Percentiles rank a stretch among this genome's conserved stretches.
These are phyloP conservation scores for Trichocladium uniseriatum DNA, from an alignment of 495 filamentous ascomycete species.

Conservation along the genomic window DNA sequence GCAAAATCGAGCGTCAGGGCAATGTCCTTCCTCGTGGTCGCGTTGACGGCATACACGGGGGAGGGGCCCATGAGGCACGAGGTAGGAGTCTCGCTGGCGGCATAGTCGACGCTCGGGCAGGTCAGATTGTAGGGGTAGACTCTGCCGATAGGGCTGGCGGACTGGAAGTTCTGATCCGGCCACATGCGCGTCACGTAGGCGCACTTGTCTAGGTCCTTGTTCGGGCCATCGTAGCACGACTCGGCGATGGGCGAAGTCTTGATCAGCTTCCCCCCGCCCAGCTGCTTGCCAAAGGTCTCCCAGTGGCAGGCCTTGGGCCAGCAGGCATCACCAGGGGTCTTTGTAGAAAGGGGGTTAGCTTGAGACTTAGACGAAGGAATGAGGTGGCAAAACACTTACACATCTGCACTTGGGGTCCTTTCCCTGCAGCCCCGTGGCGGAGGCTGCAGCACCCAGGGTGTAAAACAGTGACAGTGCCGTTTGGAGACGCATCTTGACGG, in stretches of 20 bases:
- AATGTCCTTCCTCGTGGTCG: slow-evolving; percentile 36
- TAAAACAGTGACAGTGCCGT: slow-evolving; percentile 1
- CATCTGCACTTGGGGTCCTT: neutral
- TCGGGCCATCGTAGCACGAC: slow-evolving; percentile 11
- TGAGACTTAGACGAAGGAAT: neutral
- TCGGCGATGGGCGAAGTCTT: slow-evolving; percentile 4
- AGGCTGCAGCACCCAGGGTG: neutral
- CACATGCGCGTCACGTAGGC: slow-evolving; percentile 2
- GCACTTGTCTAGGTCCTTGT: slow-evolving; percentile 5
- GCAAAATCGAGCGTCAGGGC: slow-evolving; percentile 44
- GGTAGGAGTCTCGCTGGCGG: neutral
- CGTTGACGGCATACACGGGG: slow-evolving; percentile 43
- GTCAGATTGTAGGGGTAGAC: slow-evolving; percentile 11
- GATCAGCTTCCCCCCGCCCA: slow-evolving; percentile 7
- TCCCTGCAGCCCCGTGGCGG: neutral
- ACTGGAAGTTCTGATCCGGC: slow-evolving; percentile 4
- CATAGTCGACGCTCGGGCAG: slow-evolving; percentile 8
- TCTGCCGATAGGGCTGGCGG: slow-evolving; percentile 1
- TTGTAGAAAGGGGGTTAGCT: neutral
- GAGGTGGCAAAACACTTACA: neutral
- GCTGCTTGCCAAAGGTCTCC: neutral
- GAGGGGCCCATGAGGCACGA: slow-evolving; percentile 22
- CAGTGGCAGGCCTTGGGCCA: neutral
- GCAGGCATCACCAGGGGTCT: slow-evolving; percentile 5
- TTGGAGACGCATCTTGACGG: slow-evolving; percentile 6